Evolutionary conservation across 163 green algal genomes (phyloP).

Genomic region (Chlamydomonas reinhardtii): DNA sequence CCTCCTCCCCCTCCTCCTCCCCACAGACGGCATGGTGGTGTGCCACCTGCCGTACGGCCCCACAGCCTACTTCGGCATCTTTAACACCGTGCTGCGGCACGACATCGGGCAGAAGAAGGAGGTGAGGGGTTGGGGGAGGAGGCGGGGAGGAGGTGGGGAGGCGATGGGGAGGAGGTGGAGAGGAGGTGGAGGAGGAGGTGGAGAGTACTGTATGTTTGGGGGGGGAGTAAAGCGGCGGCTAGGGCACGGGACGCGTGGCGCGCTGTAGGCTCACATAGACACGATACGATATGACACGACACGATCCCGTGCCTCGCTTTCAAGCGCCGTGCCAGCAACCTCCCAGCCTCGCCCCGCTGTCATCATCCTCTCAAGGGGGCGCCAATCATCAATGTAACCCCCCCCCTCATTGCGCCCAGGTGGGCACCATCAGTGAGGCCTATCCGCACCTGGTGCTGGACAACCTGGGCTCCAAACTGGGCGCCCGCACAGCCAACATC

Average conservation of each 20-base stretch:
- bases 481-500: conserved; percentile 76
- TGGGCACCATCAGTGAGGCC: conserved; percentile 91
- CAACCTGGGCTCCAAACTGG: conserved; percentile 90
- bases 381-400: no score
- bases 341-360: no score
- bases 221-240: no score
- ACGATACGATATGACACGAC: no score
- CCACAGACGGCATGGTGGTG: conserved; percentile 94
- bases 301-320: no score
- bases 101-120: conserved; percentile 97
- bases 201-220: no score
- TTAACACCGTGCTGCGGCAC: conserved; percentile 96
- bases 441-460: conserved; percentile 98
- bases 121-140: conserved; percentile 54
- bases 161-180: neutral
- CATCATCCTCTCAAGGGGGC: no score
- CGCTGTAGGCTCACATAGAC: no score
- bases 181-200: no score
- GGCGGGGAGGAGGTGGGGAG: neutral
- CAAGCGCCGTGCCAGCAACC: no score
- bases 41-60: conserved; percentile 98
- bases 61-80: conserved; percentile 98
- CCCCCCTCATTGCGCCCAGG: conserved; percentile 41
- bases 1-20: neutral
- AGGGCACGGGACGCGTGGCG: no score